Evolutionary conservation across 2,329 filamentous ascomycete species (phyloP).

Genomic region (Trichoderma hamatum): DNA sequence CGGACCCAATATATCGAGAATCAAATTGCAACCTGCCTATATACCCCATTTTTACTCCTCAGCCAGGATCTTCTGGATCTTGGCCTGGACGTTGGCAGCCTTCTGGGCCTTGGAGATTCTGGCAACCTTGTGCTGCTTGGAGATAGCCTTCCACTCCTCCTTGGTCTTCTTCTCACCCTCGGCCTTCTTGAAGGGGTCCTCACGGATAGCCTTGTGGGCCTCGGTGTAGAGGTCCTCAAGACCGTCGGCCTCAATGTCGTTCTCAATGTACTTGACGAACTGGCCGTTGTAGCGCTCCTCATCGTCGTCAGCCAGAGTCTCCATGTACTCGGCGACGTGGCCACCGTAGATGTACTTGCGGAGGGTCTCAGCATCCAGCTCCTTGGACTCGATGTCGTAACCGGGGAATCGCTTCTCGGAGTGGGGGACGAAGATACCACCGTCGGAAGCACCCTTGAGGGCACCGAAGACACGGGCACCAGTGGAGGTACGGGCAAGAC

Average conservation of each 20-base stretch:
- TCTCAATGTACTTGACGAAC: slow-evolving; percentile 97
- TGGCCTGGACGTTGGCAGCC: slow-evolving; percentile 80
- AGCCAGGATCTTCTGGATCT: slow-evolving; percentile 79
- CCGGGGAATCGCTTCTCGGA: slow-evolving; percentile 99
- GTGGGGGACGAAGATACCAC: slow-evolving; percentile 95
- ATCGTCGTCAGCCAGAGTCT: slow-evolving; percentile 98
- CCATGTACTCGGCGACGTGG: slow-evolving; percentile 99
- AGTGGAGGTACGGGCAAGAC: slow-evolving; percentile 94
- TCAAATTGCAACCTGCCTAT: slow-evolving; percentile 33
- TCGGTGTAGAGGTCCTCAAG: slow-evolving; percentile 96
- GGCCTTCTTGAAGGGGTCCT: slow-evolving; percentile 96
- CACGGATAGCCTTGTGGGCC: slow-evolving; percentile 94
- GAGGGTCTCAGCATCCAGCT: slow-evolving; percentile 94
- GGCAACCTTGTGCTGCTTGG: slow-evolving; percentile 78
- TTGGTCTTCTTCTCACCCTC: slow-evolving; percentile 87
- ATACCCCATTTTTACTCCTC: slow-evolving; percentile 45
- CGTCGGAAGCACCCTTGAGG: slow-evolving; percentile 99
- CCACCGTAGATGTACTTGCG: slow-evolving; percentile 99
- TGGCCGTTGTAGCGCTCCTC: slow-evolving; percentile 99
- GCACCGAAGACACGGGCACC: slow-evolving; percentile 98
- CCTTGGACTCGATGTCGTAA: slow-evolving; percentile 95
- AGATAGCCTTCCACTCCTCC: slow-evolving; percentile 95
- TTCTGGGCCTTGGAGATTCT: slow-evolving; percentile 87
- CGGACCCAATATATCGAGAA: slow-evolving; percentile 40
- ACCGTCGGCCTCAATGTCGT: slow-evolving; percentile 93